Conservation (phyloP, 2,329 filamentous ascomycete species). For the Colletotrichum eleusines region DNA sequence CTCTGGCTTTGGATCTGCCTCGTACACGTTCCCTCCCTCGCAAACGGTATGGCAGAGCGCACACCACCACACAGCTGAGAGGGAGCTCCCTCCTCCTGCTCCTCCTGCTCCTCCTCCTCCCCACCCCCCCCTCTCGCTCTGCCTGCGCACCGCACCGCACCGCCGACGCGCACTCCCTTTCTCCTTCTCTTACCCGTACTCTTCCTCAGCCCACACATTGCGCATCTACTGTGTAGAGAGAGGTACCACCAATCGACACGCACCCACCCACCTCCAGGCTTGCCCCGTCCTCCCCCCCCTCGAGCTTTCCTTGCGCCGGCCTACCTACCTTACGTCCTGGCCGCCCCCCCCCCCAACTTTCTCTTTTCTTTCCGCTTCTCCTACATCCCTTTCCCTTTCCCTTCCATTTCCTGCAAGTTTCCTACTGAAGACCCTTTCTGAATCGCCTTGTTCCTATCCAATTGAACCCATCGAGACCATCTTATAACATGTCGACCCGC, state of each 20-base stretch:
- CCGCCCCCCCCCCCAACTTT: conserved; percentile 41
- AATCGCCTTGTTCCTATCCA: conserved; percentile 37
- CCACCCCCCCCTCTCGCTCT: conserved; percentile 17
- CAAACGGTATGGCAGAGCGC: conserved; percentile 33
- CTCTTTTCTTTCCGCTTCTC: conserved; percentile 34
- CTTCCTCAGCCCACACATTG: conserved; percentile 34
- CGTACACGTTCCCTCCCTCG: conserved; percentile 38
- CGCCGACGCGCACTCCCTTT: conserved; percentile 30
- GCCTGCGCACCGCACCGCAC: conserved; percentile 28
- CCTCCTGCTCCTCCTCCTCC: conserved; percentile 1
- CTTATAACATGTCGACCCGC: conserved; percentile 59
- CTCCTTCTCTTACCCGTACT: conserved; percentile 14
- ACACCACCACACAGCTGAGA: conserved; percentile 34
- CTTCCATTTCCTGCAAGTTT: conserved; percentile 25
- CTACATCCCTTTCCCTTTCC: conserved; percentile 24
- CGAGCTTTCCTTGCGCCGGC: conserved; percentile 40
- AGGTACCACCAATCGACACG: conserved; percentile 35
- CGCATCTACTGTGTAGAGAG: conserved; percentile 12
- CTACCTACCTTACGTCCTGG: conserved; percentile 36
- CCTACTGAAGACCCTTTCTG: neutral
- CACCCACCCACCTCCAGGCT: conserved; percentile 37
- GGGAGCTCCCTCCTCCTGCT: conserved; percentile 33
- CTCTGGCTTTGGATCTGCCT: conserved; percentile 22
- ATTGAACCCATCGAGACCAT: conserved; percentile 45
- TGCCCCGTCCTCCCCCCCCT: conserved; percentile 33